Evolutionary conservation across 768 basidiomycete species (phyloP), one percentile per base, ranked within the genome.

Genomic region (Coprinopsis sp.): DNA sequence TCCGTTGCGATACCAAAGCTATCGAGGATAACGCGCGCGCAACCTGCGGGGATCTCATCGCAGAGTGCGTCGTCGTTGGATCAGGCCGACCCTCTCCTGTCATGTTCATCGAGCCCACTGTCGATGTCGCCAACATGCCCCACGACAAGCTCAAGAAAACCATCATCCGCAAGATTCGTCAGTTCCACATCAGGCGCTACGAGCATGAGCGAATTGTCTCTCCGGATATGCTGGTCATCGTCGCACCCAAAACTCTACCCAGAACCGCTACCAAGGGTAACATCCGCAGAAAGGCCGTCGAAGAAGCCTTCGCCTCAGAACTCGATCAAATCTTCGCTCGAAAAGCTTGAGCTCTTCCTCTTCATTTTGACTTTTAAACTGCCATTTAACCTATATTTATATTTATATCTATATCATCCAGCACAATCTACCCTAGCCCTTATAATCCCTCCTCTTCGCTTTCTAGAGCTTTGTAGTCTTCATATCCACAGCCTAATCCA

Each of bases 241-340:
- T 87, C 14, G 71, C 78, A 22, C 67, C 69, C 33, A 73, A 75
- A n/a, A 77, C 83, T 1, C 74, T 90, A 33, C 87, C 87, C 30
- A 72, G 87, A 52, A 90, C 87, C 0, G 80, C 79, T 16, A 87
- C 87, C 11, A 90, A 90, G 67, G 87, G 87, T 23, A 90, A 89
- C 57, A 83, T 90, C 52, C 80, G 87, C 40, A 77, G 87, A 36
- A 77, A 73, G 53, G 86, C 84, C 11, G 84, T 88, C 18, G 87
- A 90, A 64, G 82, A 84, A 52, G 54, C 68, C 21, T 86, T 77
- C 68, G 71, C 71, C 56, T 53, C 58, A 21, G 66, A 76, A 46
- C 72, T 90, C 19, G 84, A 89, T 62, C 58, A 59, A 28, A 73
- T 87, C 29, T 87, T 81, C 54, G 61, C 46, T 18, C 49, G 52